phyloP scores from a whole-genome alignment of 2,329 filamentous ascomycete genomes.

The Beauveria sp. region DNA sequence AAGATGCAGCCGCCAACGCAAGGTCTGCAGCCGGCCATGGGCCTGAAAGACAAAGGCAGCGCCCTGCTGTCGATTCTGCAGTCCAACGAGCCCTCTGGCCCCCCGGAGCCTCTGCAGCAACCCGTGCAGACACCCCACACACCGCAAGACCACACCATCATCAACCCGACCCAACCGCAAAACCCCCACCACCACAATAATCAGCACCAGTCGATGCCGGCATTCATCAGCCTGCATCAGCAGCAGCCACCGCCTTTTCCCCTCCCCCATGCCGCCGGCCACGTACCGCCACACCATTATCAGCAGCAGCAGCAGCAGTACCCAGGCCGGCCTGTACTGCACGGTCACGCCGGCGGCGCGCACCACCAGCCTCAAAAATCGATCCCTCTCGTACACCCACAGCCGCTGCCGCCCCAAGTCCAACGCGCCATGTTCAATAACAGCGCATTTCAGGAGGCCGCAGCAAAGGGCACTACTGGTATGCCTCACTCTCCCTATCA shows the following conservation, averaged over 20 bases:
- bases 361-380: slow-evolving; percentile 15
- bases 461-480: slow-evolving; percentile 7
- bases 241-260: slow-evolving; percentile 27
- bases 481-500: slow-evolving; percentile 18
- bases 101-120: slow-evolving; percentile 14
- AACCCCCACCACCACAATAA: slow-evolving; percentile 49
- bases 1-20: slow-evolving; percentile 48
- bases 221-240: slow-evolving; percentile 17
- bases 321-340: background rate
- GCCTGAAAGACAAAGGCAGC: slow-evolving; percentile 37
- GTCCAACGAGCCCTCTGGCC: slow-evolving; percentile 19
- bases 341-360: slow-evolving; percentile 10
- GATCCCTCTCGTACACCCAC: slow-evolving; percentile 30
- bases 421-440: slow-evolving; percentile 44
- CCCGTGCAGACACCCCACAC: slow-evolving; percentile 35
- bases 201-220: slow-evolving; percentile 28
- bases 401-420: slow-evolving; percentile 48
- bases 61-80: slow-evolving; percentile 48
- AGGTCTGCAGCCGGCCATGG: slow-evolving; percentile 30
- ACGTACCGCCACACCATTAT: slow-evolving; percentile 11
- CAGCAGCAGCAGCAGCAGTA: slow-evolving; percentile 15
- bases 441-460: slow-evolving; percentile 23
- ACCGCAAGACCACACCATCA: slow-evolving; percentile 45
- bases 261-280: background rate
- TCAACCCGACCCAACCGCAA: slow-evolving; percentile 43